A percentile compares a stretch with the other conserved stretches of the same genome.
These are phyloP conservation scores for Lepidopterella palustris DNA, from an alignment of 495 filamentous ascomycete species.

Conservation along the genomic window DNA sequence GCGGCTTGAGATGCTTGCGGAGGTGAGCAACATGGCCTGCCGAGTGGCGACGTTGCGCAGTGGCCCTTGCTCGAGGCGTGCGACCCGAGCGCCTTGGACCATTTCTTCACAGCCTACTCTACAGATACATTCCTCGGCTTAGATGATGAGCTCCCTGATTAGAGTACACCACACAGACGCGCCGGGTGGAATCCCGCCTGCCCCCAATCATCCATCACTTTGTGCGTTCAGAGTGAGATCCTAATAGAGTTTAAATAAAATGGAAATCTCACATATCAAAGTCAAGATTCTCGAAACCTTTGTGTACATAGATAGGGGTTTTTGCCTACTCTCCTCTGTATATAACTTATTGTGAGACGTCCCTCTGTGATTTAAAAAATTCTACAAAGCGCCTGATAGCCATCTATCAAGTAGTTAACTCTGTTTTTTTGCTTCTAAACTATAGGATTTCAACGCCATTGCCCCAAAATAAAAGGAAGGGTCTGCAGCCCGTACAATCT, in stretches of 20 bases:
- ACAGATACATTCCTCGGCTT: not conserved
- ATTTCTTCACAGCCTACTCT: not conserved
- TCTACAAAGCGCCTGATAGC: not conserved
- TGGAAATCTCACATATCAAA: not conserved
- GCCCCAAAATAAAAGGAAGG: not conserved
- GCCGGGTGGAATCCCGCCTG: no score
- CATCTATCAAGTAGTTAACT: not conserved
- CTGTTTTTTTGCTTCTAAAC: not conserved
- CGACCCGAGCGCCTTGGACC: not conserved
- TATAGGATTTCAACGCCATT: not conserved
- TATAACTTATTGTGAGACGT: no score
- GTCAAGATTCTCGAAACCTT: not conserved
- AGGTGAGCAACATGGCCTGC: slow-evolving; percentile 6
- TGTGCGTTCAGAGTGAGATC: not conserved
- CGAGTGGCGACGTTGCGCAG: not conserved
- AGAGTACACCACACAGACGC: not conserved
- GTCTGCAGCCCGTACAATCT: not conserved
- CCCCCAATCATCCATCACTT: not conserved
- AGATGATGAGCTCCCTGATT: not conserved
- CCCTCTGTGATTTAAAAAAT: no score
- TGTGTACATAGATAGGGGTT: no score
- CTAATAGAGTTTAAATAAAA: not conserved
- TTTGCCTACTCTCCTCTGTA: no score
- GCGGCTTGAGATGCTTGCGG: slow-evolving; percentile 6
- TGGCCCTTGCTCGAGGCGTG: no score